Base-by-base conservation (phyloP, 2,329 filamentous ascomycete genomes). In the Penicillium rolfsii region DNA sequence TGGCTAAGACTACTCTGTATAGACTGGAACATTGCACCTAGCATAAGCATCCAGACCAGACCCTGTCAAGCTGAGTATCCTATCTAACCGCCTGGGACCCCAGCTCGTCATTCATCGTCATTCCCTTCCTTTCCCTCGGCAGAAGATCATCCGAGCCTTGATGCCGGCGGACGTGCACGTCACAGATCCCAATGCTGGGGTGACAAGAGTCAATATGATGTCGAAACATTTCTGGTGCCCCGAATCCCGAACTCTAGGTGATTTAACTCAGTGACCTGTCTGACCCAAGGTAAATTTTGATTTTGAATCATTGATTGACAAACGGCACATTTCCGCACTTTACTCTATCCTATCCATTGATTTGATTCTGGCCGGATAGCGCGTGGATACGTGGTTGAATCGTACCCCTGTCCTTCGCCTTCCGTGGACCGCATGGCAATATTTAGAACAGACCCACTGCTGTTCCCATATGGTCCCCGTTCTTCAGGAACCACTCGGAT, bases 351-450 rank as follows among this genome's bases (percentile, higher is more conserved):
- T 35, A 9, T 50, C n/a, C 30, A 48, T 30, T n/a, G 26, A 28
- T 46, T 48, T 28, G 7, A 19, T 48, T n/a, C 16, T 9, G 26
- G 45, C 45, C 26, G 24, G 45, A 5, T 16, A 46, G 43, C 11
- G 6, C 5, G 7, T 33, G 30, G 30, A 5, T 8, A 33, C 9
- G 30, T 33, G 46, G 33, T 33, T 50, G 11, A 5, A 9, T 35
- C 33, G 26, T 35, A 26, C 49, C 4, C 4, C 19, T 24, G 1
- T 50, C 48, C 46, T 11, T 14, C 49, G 24, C 14, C 22, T 38
- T 38, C 50, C 50, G 36, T 24, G 33, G 35, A 40, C n/a, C 50
- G 50, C 50, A 53, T 53, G 50, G 50, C 35, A 53, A 53, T 19
- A 26, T 38, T 53, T 40, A 40, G 50, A 40, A 40, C 30, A 48